Evolutionary conservation across 2,329 filamentous ascomycete genomes (phyloP), one percentile per base, ranked within the genome.

Genomic region (Neurospora sp.): DNA sequence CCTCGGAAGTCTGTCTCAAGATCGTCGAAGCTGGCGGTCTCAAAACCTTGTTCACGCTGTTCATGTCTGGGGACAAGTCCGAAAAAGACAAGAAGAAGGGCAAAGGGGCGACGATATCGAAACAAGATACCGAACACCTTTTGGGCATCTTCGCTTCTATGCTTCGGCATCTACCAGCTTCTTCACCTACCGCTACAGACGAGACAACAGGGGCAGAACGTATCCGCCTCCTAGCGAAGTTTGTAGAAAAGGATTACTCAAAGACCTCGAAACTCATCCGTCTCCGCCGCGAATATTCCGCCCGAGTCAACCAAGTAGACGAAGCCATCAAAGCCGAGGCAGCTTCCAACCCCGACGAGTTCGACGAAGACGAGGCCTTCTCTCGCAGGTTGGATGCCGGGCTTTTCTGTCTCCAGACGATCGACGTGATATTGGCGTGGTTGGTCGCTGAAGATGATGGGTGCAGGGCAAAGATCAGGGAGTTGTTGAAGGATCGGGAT

Each of bases 181-280:
- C 93, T 39, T 93, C 92, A 1, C 13, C 52, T 17, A 6, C 11
- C 1, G 0, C 15, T 8, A n/a, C 15, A 5, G 52, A 62, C 23
- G 52, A 62, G 15, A 62, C 52, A 5, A 62, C 13, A 4, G 52
- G 52, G 3, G 84, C 92, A 0, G 85, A 90, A 39, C 87, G 96
- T 6, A 96, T 98, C 75, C 88, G 96, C 4, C 87, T 91, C 0
- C 85, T 98, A 4, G 95, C 94, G 67, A 99, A 99, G 77, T 98
- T 98, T 76, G 91, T 97, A 19, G 96, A 99, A 79, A 97, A 93
- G 78, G 90, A 97, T 73, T 97, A 96, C 78, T 93, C 90, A 74
- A 98, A 98, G 83, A 88, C 93, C 78, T 6, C 2, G 0, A 92
- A 90, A 77, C 83, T 98, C 4, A 79, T 97, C 42, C 84, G 86